These are phyloP conservation scores for Blastomyces silverae DNA, from an alignment of 2,329 filamentous ascomycete genomes.

Conservation along the genomic window DNA sequence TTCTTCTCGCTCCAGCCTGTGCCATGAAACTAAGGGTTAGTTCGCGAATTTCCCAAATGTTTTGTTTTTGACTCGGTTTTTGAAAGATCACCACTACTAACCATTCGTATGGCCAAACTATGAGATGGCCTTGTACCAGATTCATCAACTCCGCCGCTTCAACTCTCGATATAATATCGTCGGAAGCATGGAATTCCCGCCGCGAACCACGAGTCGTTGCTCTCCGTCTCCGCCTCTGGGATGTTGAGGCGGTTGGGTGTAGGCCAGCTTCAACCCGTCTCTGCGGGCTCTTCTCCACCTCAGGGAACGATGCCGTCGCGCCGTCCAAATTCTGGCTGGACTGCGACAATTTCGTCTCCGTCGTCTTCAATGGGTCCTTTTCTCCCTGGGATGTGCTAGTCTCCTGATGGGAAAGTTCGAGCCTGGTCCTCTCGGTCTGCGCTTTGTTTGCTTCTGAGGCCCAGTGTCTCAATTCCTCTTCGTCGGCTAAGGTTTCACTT, in stretches of 20 bases:
- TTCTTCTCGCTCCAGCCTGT: conserved; percentile 76
- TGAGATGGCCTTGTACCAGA: conserved; percentile 78
- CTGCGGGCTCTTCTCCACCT: conserved; percentile 27
- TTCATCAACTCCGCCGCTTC: conserved; percentile 77
- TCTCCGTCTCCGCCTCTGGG: conserved; percentile 37
- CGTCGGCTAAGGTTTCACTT: conserved; percentile 22
- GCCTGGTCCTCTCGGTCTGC: conserved; percentile 32
- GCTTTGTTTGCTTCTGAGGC: conserved; percentile 31
- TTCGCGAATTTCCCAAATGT: conserved; percentile 10
- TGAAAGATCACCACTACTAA: conserved; percentile 30
- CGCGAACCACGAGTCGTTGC: conserved; percentile 44
- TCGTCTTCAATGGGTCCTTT: conserved; percentile 36
- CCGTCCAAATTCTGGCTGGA: conserved; percentile 23
- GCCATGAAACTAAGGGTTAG: background rate
- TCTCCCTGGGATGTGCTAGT: conserved; percentile 33
- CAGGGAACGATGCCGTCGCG: conserved; percentile 25
- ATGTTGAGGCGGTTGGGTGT: conserved; percentile 29
- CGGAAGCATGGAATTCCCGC: conserved; percentile 48
- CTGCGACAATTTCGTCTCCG: conserved; percentile 27
- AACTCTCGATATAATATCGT: conserved; percentile 66
- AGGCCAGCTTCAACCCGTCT: conserved; percentile 31
- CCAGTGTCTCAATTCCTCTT: conserved; percentile 34
- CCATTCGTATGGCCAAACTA: conserved; percentile 94
- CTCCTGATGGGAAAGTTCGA: conserved; percentile 30
- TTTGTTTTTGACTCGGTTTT: background rate